These are phyloP conservation scores for Pseudocercospora eumusae DNA, from an alignment of 2,329 filamentous ascomycete species.

Conservation along the genomic window DNA sequence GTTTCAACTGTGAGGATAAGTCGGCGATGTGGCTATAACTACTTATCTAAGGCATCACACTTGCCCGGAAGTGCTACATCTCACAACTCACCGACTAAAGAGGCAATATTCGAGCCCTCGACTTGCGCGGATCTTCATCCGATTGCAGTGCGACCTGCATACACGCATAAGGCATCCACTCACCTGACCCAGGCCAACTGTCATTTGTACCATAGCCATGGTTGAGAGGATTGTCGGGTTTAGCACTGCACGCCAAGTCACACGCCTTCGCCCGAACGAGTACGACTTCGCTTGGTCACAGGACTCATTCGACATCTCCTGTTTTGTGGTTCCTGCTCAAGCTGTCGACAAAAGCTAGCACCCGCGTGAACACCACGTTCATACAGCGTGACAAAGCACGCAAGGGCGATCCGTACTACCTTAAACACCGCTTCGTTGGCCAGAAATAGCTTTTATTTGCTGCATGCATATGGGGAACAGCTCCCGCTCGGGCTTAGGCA, in stretches of 20 bases:
- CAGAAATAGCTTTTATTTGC: neutral
- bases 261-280: neutral
- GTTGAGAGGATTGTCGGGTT: neutral
- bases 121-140: neutral
- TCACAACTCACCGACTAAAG: neutral
- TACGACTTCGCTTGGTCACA: slow-evolving; percentile 9
- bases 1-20: neutral
- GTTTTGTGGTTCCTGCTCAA: neutral
- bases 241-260: neutral
- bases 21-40: neutral
- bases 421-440: neutral
- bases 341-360: neutral
- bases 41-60: neutral
- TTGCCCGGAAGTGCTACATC: neutral
- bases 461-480: neutral
- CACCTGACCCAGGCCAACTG: slow-evolving; percentile 11
- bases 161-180: slow-evolving; percentile 10
- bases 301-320: neutral
- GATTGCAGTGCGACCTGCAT: slow-evolving; percentile 9
- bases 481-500: slow-evolving; percentile 1
- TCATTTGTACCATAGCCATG: slow-evolving; percentile 8
- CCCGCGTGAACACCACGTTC: slow-evolving; percentile 5
- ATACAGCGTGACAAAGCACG: neutral
- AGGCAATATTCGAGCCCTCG: slow-evolving; percentile 2
- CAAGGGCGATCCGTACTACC: slow-evolving; percentile 1